These are phyloP conservation scores for Talinum fruticosum DNA, from an alignment of 148 eudicot species.

Conservation along the genomic window DNA sequence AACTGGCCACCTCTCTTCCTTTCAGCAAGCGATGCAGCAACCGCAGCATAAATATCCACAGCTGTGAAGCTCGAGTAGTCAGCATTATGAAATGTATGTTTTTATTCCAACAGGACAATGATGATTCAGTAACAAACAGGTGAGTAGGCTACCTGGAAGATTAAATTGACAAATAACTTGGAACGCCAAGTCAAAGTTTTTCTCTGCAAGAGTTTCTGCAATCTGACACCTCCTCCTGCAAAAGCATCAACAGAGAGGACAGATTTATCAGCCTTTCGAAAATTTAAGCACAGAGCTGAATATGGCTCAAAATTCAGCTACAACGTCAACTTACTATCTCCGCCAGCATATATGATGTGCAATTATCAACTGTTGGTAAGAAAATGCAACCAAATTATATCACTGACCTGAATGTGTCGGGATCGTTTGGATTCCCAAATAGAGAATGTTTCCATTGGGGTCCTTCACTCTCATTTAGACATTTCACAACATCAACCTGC, in stretches of 20 bases:
- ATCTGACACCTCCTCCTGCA: constrained; percentile 90
- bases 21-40: constrained; percentile 98
- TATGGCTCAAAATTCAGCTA: background rate
- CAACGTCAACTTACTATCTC: background rate
- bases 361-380: background rate
- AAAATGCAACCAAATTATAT: background rate
- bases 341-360: background rate
- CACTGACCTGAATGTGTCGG: constrained; percentile 86
- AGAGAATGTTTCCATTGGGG: constrained; percentile 97
- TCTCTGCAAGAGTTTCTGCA: constrained; percentile 93
- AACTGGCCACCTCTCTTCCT: constrained; percentile 87
- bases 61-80: constrained; percentile 40
- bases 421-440: constrained; percentile 94
- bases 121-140: background rate
- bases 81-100: constrained; percentile 18
- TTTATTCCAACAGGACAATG: background rate
- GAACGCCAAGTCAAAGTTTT: constrained; percentile 90
- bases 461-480: constrained; percentile 81
- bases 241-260: constrained; percentile 15
- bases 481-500: constrained; percentile 86
- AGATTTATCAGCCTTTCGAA: background rate
- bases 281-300: background rate
- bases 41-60: constrained; percentile 97
- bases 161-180: constrained; percentile 75
- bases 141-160: constrained; percentile 64